phyloP scores from a whole-genome alignment of 345 rosid species.

The Murraya koenigii region DNA sequence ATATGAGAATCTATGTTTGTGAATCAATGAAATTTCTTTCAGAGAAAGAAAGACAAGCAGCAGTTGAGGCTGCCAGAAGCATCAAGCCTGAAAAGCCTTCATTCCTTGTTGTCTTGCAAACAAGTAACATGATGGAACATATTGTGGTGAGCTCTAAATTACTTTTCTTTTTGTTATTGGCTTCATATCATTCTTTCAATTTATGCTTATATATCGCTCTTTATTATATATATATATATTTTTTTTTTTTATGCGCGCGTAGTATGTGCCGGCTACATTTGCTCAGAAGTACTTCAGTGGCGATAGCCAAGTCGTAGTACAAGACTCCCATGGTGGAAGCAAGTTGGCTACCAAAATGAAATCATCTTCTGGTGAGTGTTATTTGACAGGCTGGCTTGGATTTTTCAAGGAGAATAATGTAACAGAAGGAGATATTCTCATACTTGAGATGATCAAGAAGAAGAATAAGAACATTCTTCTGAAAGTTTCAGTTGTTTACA shows the following conservation, averaged over 20 bases:
- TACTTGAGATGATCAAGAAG: background rate
- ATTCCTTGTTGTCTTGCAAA: conserved; percentile 32
- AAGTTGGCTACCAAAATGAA: background rate
- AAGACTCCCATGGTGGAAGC: background rate
- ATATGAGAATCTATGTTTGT: conserved; percentile 10
- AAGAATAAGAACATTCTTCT: background rate
- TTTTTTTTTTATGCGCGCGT: background rate
- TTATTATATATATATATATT: too few species aligned
- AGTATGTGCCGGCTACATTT: conserved; percentile 14
- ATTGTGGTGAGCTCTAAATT: background rate
- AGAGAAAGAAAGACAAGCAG: conserved; percentile 23
- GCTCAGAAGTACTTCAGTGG: background rate
- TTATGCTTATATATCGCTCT: too few species aligned
- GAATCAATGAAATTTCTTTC: conserved; percentile 4
- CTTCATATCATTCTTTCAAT: too few species aligned
- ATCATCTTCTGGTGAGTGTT: too few species aligned
- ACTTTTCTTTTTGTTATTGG: too few species aligned
- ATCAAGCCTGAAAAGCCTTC: conserved; percentile 35
- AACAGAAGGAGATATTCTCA: conserved; percentile 2
- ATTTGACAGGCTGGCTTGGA: background rate
- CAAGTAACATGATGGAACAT: background rate
- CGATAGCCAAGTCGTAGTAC: background rate
- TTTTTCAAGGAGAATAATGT: background rate
- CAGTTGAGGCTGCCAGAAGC: conserved; percentile 29
- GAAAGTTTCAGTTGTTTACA: background rate